Conservation (phyloP, 2,329 filamentous ascomycete genomes). For the Cladosporium sphaerospermum region DNA sequence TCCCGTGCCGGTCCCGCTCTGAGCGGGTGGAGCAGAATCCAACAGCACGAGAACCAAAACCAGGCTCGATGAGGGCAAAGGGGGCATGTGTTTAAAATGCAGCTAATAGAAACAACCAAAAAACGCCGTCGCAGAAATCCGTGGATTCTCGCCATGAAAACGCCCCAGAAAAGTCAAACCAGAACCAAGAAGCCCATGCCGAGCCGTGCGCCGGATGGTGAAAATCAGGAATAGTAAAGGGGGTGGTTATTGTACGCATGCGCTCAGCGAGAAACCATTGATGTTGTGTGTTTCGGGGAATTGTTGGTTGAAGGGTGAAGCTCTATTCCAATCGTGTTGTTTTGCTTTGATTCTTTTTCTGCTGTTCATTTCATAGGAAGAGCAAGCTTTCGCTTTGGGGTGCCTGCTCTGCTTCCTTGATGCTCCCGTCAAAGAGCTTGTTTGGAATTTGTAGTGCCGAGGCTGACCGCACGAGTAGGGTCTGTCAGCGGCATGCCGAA, state of each 20-base stretch:
- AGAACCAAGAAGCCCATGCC: background rate
- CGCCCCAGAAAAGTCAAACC: background rate
- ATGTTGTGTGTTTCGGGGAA: constrained; percentile 2
- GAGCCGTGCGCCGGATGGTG: background rate
- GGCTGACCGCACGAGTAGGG: background rate
- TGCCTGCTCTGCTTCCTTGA: background rate
- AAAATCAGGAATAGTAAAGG: constrained; percentile 1
- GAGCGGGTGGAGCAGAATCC: too few species aligned
- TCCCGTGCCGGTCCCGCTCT: too few species aligned
- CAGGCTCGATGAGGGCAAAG: too few species aligned
- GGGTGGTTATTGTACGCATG: constrained; percentile 1
- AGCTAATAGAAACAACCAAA: background rate
- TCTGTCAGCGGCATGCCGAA: background rate
- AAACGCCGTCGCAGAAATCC: background rate
- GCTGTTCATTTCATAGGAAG: constrained; percentile 10
- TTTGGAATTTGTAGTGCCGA: background rate
- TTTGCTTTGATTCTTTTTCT: constrained; percentile 1
- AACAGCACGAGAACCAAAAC: too few species aligned
- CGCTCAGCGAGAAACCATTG: background rate
- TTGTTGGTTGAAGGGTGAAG: background rate
- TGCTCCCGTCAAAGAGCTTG: constrained; percentile 7
- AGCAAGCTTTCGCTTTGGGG: background rate
- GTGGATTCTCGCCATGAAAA: constrained; percentile 9
- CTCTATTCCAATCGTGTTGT: constrained; percentile 8
- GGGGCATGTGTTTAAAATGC: too few species aligned